Evolutionary conservation across 1,284 basidiomycete genomes (phyloP).

Genomic region (Anthracocystis walkeri): DNA sequence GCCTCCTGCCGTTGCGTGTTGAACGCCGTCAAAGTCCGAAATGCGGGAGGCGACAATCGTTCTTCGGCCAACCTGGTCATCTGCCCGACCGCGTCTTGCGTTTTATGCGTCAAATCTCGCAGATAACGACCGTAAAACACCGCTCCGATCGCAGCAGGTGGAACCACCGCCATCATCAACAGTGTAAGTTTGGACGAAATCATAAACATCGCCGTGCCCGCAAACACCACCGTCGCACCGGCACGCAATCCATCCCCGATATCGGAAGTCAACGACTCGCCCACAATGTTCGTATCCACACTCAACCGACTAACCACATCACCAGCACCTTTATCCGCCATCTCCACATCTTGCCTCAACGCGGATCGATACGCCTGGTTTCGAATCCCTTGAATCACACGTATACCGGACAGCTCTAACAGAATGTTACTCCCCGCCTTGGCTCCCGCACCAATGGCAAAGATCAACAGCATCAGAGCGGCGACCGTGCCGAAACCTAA

Average conservation of each 20-base stretch:
- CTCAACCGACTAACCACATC: constrained; percentile 92
- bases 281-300: constrained; percentile 92
- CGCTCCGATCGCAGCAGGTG: constrained; percentile 92
- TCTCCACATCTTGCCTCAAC: constrained; percentile 82
- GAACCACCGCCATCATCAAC: constrained; percentile 93
- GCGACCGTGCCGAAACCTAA: constrained; percentile 85
- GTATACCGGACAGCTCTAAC: constrained; percentile 82
- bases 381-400: constrained; percentile 89
- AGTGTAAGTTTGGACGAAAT: constrained; percentile 89
- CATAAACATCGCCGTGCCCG: constrained; percentile 95
- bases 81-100: constrained; percentile 92
- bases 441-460: constrained; percentile 86
- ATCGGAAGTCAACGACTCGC: constrained; percentile 79
- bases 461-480: constrained; percentile 79
- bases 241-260: constrained; percentile 64
- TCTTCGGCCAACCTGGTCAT: constrained; percentile 91
- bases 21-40: constrained; percentile 92
- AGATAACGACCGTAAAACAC: constrained; percentile 96
- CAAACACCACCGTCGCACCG: constrained; percentile 58
- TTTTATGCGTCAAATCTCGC: constrained; percentile 88
- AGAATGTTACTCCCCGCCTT: constrained; percentile 92
- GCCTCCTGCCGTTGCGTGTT: constrained; percentile 81
- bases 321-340: constrained; percentile 88
- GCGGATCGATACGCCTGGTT: constrained; percentile 84
- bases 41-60: constrained; percentile 80